Evolutionary conservation across 176 grass and related monocot species (phyloP).

Genomic region (Guadua angustifolia): DNA sequence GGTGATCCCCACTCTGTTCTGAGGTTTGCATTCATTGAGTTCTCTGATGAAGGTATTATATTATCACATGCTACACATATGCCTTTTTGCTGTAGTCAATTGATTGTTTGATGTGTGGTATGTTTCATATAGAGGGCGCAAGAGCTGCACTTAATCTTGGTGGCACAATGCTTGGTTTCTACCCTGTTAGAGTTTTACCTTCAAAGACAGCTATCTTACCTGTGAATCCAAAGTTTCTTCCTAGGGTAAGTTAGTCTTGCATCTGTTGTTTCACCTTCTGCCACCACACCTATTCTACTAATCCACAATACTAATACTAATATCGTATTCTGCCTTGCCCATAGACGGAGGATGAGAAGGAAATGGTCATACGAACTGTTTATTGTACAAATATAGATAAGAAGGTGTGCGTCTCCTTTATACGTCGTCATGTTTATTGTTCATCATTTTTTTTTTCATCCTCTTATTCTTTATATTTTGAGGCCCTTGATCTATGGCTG

Average conservation of each 20-base stretch:
- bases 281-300: constrained; percentile 4
- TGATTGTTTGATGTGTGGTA: constrained; percentile 31
- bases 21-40: constrained; percentile 96
- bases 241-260: constrained; percentile 53
- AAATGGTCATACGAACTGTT: constrained; percentile 92
- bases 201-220: constrained; percentile 97
- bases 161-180: constrained; percentile 89
- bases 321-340: constrained; percentile 29
- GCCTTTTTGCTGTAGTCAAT: not conserved
- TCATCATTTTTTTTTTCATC: constrained; percentile 19
- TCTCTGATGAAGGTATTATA: constrained; percentile 78
- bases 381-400: constrained; percentile 99
- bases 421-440: constrained; percentile 6
- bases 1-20: constrained; percentile 90
- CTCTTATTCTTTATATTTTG: constrained; percentile 8
- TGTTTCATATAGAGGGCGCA: constrained; percentile 61
- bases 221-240: constrained; percentile 98
- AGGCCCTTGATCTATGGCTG: constrained; percentile 17
- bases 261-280: constrained; percentile 14
- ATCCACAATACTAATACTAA: constrained; percentile 34
- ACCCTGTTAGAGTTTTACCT: constrained; percentile 93
- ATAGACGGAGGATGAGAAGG: constrained; percentile 88
- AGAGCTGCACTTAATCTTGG: constrained; percentile 76
- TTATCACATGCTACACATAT: constrained; percentile 15
- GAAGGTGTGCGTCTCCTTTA: constrained; percentile 52